Percentiles rank a stretch among this genome's conserved stretches.
Conservation (phyloP, 192 early-diverging fungal species). For the Rhizophagus sp. region DNA sequence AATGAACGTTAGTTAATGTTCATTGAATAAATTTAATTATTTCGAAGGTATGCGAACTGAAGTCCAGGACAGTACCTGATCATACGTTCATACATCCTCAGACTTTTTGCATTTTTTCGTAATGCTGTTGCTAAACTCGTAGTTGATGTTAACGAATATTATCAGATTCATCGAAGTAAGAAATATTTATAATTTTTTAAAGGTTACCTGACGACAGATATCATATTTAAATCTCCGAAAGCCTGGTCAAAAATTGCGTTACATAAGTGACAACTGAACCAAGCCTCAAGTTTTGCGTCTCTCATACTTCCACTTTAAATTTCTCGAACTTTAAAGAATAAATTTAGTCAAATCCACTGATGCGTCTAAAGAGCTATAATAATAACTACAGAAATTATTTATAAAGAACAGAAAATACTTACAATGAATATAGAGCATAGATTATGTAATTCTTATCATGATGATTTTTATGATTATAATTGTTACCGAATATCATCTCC, state of each 20-base stretch:
- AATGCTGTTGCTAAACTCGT: constrained; percentile 21
- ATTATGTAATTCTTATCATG: constrained; percentile 31
- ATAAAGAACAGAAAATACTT: too few relatives aligned
- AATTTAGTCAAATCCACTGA: background rate
- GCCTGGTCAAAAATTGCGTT: constrained; percentile 28
- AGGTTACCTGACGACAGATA: constrained; percentile 31
- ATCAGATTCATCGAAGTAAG: constrained; percentile 1
- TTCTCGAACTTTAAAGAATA: constrained; percentile 19
- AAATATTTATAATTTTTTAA: background rate
- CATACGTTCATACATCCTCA: too few relatives aligned
- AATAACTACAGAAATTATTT: too few relatives aligned
- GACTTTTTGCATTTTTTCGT: constrained; percentile 31
- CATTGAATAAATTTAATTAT: too few relatives aligned
- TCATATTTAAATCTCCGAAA: constrained; percentile 12
- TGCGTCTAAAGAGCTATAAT: too few relatives aligned
- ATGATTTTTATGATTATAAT: constrained; percentile 28
- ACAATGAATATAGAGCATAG: constrained; percentile 27
- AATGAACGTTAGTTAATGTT: too few relatives aligned
- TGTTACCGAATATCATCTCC: constrained; percentile 6
- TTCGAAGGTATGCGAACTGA: too few relatives aligned
- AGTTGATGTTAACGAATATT: background rate
- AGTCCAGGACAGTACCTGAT: too few relatives aligned
- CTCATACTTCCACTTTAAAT: constrained; percentile 22
- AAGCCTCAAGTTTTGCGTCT: constrained; percentile 11
- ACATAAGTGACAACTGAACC: constrained; percentile 33